Conservation (phyloP, 305 asterid genomes). For the Fraxinus paxiana region DNA sequence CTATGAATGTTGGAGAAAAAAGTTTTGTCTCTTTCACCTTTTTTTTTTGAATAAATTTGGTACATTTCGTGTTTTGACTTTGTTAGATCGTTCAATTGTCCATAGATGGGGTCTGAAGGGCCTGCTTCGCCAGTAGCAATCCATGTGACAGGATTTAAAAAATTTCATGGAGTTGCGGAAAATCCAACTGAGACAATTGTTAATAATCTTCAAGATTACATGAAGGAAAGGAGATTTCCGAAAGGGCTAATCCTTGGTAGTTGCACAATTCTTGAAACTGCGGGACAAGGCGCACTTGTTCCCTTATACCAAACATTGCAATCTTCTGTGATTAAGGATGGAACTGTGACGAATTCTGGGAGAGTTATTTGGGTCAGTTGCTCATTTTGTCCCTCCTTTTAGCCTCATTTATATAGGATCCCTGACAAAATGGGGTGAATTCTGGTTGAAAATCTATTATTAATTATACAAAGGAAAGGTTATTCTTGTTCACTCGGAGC, state of each 20-base stretch:
- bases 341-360: conserved; percentile 27
- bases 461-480: not conserved
- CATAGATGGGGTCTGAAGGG: conserved; percentile 53
- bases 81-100: conserved; percentile 19
- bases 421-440: not conserved
- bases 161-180: conserved; percentile 49
- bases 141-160: conserved; percentile 51
- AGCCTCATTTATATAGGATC: not conserved
- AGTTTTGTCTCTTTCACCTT: not conserved
- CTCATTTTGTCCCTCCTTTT: conserved; percentile 12
- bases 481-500: not conserved
- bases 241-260: conserved; percentile 51
- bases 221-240: conserved; percentile 42
- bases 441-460: not conserved
- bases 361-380: conserved; percentile 47
- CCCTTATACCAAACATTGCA: conserved; percentile 45
- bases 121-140: conserved; percentile 39
- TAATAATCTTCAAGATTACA: conserved; percentile 38
- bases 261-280: conserved; percentile 51
- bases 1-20: not conserved
- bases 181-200: conserved; percentile 56
- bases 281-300: conserved; percentile 43
- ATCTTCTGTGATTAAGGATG: conserved; percentile 30
- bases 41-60: not conserved
- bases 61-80: conserved; percentile 21